These are phyloP conservation scores for Apiospora kogelbergensis DNA, from an alignment of 2,329 filamentous ascomycete species.

Conservation along the genomic window DNA sequence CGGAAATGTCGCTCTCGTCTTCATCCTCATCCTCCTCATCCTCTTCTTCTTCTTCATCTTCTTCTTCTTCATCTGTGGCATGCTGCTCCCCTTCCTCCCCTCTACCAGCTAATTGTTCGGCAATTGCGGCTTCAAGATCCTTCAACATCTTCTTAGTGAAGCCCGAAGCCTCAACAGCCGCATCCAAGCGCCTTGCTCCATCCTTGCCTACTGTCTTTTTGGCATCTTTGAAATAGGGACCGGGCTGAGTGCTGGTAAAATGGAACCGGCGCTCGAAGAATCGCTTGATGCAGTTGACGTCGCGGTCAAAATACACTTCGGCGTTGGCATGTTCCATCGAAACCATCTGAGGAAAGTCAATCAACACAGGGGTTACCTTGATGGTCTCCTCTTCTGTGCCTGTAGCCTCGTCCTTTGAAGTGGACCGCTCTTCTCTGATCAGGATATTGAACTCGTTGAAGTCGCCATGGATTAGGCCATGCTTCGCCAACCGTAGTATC, in stretches of 20 bases:
- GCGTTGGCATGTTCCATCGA: slow-evolving; percentile 93
- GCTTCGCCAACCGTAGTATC: slow-evolving; percentile 78
- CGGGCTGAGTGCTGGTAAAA: slow-evolving; percentile 78
- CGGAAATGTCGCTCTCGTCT: slow-evolving; percentile 31
- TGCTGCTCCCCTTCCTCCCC: slow-evolving; percentile 38
- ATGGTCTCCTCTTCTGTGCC: slow-evolving; percentile 34
- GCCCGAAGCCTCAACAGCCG: slow-evolving; percentile 86
- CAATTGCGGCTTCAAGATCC: slow-evolving; percentile 88
- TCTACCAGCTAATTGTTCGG: slow-evolving; percentile 64
- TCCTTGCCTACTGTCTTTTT: slow-evolving; percentile 70
- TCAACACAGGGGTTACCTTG: slow-evolving; percentile 75
- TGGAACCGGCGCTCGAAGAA: slow-evolving; percentile 90
- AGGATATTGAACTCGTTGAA: slow-evolving; percentile 99
- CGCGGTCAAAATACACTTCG: slow-evolving; percentile 95
- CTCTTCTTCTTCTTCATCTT: slow-evolving; percentile 31
- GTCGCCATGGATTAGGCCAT: slow-evolving; percentile 94
- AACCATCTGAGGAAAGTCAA: slow-evolving; percentile 98
- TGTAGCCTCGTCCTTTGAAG: slow-evolving; percentile 5
- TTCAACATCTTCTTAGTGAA: slow-evolving; percentile 98
- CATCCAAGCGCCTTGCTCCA: slow-evolving; percentile 71
- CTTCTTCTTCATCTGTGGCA: slow-evolving; percentile 36
- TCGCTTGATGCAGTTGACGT: slow-evolving; percentile 91
- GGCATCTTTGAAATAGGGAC: slow-evolving; percentile 83
- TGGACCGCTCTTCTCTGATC: slow-evolving; percentile 69
- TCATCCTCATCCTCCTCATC: slow-evolving; percentile 33